A percentile compares a stretch with the other conserved stretches of the same genome.
Conservation (phyloP, 179 eudicot species). For the Vitellaria paradoxa region DNA sequence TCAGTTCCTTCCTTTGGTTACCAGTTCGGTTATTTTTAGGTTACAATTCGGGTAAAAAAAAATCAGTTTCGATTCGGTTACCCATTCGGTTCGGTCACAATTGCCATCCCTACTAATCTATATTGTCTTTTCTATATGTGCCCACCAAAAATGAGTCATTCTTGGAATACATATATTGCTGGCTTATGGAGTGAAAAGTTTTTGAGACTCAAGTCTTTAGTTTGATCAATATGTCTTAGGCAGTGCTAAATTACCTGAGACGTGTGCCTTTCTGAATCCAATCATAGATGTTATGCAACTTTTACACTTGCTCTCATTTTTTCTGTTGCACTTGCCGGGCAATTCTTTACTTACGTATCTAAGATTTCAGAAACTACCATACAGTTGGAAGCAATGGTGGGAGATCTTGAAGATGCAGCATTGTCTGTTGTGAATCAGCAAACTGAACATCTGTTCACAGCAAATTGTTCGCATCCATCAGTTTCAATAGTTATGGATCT, state of each 20-base stretch:
- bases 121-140: not conserved
- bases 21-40: no score
- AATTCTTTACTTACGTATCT: conserved; percentile 8
- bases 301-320: not conserved
- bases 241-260: not conserved
- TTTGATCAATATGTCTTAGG: not conserved
- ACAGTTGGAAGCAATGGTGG: conserved; percentile 52
- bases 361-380: conserved; percentile 36
- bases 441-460: conserved; percentile 24
- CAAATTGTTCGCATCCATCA: conserved; percentile 19
- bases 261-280: not conserved
- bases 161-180: not conserved
- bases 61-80: no score
- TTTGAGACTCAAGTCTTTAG: not conserved
- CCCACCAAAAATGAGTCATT: not conserved
- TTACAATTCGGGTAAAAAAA: no score
- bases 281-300: not conserved
- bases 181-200: not conserved
- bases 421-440: conserved; percentile 29
- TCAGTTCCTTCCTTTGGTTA: no score
- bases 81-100: no score
- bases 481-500: conserved; percentile 30
- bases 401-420: conserved; percentile 55
- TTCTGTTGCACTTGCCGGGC: not conserved
- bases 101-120: no score